Base-by-base conservation (phyloP, 768 basidiomycete genomes). In the Tubosaeta brunneosetosa region DNA sequence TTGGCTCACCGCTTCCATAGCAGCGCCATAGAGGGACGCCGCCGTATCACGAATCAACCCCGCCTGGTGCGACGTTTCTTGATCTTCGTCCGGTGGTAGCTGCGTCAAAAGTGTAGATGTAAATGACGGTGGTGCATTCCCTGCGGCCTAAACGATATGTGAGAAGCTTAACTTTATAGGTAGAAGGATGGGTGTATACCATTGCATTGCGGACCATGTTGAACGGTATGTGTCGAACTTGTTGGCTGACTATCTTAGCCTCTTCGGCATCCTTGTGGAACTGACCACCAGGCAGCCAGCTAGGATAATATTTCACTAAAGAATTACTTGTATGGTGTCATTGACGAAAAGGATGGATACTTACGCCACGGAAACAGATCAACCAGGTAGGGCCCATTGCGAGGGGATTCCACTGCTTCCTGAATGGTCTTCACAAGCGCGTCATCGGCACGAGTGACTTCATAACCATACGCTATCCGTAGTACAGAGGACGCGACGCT, bases 31-130 rank as follows among this genome's bases (percentile, higher is more conserved):
- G 46, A 58, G 50, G 8, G 14, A 42, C 1, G 48, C 49, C 38
- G 49, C 56, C 16, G 53, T 40, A 13, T 60, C 58, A 22, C 53
- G 58, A 27, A 60, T 60, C 42, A 60, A 16, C 6, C 19, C 45
- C 8, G 52, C 50, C 27, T 46, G 43, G 33, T 29, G 48, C 4
- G 52, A 57, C 19, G 46, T 16, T 25, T 51, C 47, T 3, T 22
- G 27, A 16, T 53, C 55, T 37, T 59, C 49, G 19, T 45, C 55
- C 16, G 46, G 45, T 17, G 49, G 43, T 2, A 59, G 51, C 7
- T 59, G 43, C 4, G 25, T 59, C 43, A 53, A 32, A 25, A 59
- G 49, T 1, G 55, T 59, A 12, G 57, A 55, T 47, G 48, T 25
- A n/a, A 53, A 53, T 10, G 55, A 58, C 33, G 55, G 46, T 4